Conservation (phyloP, 108 stramenopile genomes). For the Cyclotella kingstonii region DNA sequence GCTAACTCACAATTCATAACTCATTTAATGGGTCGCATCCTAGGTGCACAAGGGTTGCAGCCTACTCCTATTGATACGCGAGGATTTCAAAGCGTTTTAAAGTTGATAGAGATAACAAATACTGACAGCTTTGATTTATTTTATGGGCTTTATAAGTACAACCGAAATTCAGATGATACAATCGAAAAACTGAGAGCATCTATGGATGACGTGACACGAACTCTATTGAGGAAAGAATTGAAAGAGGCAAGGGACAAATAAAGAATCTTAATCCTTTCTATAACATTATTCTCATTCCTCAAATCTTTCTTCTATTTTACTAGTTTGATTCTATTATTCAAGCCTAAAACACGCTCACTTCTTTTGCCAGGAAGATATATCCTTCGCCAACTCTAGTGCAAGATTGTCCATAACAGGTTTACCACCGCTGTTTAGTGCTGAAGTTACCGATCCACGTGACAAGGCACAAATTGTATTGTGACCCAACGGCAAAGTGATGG, state of each 20-base stretch:
- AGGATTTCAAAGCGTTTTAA: constrained; percentile 93
- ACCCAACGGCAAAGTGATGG: constrained; percentile 52
- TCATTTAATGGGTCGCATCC: constrained; percentile 96
- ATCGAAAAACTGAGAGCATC: constrained; percentile 47
- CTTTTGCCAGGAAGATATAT: constrained; percentile 60
- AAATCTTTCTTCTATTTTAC: background rate
- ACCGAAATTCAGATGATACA: constrained; percentile 52
- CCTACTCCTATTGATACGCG: constrained; percentile 92
- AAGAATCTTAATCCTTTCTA: background rate
- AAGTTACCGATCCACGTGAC: constrained; percentile 50
- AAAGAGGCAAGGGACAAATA: constrained; percentile 6
- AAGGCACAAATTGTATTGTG: constrained; percentile 77
- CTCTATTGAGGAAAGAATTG: background rate
- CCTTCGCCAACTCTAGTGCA: constrained; percentile 55
- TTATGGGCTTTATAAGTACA: constrained; percentile 97
- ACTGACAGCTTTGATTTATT: constrained; percentile 98
- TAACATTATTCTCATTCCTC: background rate
- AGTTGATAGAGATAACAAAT: constrained; percentile 90
- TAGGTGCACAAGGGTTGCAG: constrained; percentile 83
- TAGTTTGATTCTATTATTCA: background rate
- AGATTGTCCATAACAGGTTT: constrained; percentile 67
- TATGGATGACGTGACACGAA: constrained; percentile 11
- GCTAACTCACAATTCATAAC: constrained; percentile 98
- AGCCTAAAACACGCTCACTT: background rate
- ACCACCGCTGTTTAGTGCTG: constrained; percentile 51